Conservation (phyloP, 2,329 filamentous ascomycete genomes). For the Paecilomyces sp. region DNA sequence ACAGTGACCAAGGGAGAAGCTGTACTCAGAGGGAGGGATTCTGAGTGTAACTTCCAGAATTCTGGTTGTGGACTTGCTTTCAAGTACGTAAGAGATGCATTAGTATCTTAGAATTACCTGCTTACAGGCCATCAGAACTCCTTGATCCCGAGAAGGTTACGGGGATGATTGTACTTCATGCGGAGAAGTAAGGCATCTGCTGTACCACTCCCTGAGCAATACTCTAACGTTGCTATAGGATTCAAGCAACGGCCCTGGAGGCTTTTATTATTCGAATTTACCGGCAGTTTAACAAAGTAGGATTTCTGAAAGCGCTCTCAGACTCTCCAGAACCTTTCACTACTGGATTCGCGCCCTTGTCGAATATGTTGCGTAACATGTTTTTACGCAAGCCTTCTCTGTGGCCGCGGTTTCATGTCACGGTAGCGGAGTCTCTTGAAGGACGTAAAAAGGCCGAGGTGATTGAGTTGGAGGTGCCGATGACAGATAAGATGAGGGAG, state of each 20-base stretch:
- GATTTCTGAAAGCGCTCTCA: constrained; percentile 93
- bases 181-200: constrained; percentile 53
- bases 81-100: constrained; percentile 38
- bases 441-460: constrained; percentile 91
- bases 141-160: constrained; percentile 79
- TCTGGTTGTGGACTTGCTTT: constrained; percentile 85
- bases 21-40: constrained; percentile 83
- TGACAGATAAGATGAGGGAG: constrained; percentile 88
- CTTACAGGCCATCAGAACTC: constrained; percentile 37
- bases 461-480: constrained; percentile 90
- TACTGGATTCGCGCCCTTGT: constrained; percentile 76
- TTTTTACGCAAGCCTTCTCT: constrained; percentile 83
- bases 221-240: constrained; percentile 34
- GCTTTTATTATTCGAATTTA: constrained; percentile 94
- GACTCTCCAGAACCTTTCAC: constrained; percentile 90
- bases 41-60: constrained; percentile 96
- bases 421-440: constrained; percentile 82
- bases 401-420: constrained; percentile 89
- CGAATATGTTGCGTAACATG: constrained; percentile 85
- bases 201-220: not conserved
- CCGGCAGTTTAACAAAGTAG: constrained; percentile 85
- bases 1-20: constrained; percentile 60
- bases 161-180: constrained; percentile 79
- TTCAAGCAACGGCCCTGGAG: constrained; percentile 80
- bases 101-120: constrained; percentile 51